Evolutionary conservation across 306 rosid genomes (phyloP), one percentile per base, ranked within the genome.

Genomic region (Psophocarpus tetragonolobus): DNA sequence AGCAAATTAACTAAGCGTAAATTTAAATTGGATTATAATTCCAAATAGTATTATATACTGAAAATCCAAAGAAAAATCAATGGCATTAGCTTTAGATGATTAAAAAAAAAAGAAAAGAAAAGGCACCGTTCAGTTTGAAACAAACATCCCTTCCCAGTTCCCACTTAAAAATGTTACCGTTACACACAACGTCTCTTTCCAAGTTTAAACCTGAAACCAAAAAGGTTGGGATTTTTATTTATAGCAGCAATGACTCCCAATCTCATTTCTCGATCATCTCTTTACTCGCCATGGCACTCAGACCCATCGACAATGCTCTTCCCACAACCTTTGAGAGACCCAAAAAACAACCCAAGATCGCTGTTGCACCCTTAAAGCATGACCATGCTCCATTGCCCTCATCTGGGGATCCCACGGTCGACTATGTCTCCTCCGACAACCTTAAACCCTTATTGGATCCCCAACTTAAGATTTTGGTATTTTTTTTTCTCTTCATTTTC

Each of bases 221-320:
- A 62, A 8, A 32, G 14, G 32, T 12, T 33, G 2, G 1, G 38
- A 47, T 36, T 42, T 54, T 83, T 78, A 68, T 54, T 83, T 78
- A 68, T 62, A 62, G 20, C 3, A 36, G 9, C 0, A 47, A 71
- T 53, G 60, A 70, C 69, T 4, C 14, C n/a, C 68, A 8, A 44
- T 63, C 8, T n/a, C 21, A 62, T 1, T 33, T 64, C 9, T 64
- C 1, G 13, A 30, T 61, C 45, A 63, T 63, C 68, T n/a, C 69
- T 33, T 63, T 17, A 66, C 61, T 64, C 65, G 5, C 89, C 21
- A 91, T 89, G 97, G 91, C 98, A 15, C 86, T 95, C 41, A 87
- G 98, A 80, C 96, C 97, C 82, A 95, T 95, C 4, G 96, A 86
- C 17, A 95, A 95, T 64, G 97, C 91, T 38, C 97, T 92, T 39